Base-by-base conservation (phyloP, 2,329 filamentous ascomycete genomes). In the Cordyceps cateniannulata region DNA sequence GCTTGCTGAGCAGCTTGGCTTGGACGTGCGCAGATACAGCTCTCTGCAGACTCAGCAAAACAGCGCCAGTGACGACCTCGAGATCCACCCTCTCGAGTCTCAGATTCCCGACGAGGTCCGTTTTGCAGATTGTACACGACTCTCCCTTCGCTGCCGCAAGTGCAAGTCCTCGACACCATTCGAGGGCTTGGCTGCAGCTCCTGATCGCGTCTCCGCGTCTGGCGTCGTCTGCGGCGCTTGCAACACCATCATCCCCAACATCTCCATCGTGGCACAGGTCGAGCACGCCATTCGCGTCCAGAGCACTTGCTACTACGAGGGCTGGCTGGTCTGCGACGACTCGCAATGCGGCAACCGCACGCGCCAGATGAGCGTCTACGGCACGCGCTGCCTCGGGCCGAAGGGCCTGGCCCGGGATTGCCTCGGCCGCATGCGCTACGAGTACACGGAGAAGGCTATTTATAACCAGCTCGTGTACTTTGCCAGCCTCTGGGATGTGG, bases 401-500 rank as follows among this genome's bases (percentile, higher is more conserved):
- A 88, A 87, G 66, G 92, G 93, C 1, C 86, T 95, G 3, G 93
- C 89, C 0, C 84, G 87, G 60, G 93, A 91, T 60, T 99, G 95
- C 72, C 78, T 87, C 4, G 95, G 95, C 22, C 85, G 85, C 54
- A 98, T 99, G 93, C 79, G 84, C 24, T 97, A 93, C 72, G 92
- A 96, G 76, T 88, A 90, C 69, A 81, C 84, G 1, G 95, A 98
- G 77, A 93, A 95, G 76, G 88, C 89, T 69, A 82, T 98, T 62
- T 98, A 97, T 77, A 98, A 96, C 73, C 95, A 99, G 76, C 80
- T 99, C 45, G 77, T 98, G 59, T 99, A 96, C 77, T 89, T 93
- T 71, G 84, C 89, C 32, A 83, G 83, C 53, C 76, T 98, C 60
- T 99, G 92, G 80, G 93, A 99, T 73, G 89, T 96, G 3, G 93